These are phyloP conservation scores for Sphaerulina populicola DNA, from an alignment of 2,329 filamentous ascomycete species.

Conservation along the genomic window DNA sequence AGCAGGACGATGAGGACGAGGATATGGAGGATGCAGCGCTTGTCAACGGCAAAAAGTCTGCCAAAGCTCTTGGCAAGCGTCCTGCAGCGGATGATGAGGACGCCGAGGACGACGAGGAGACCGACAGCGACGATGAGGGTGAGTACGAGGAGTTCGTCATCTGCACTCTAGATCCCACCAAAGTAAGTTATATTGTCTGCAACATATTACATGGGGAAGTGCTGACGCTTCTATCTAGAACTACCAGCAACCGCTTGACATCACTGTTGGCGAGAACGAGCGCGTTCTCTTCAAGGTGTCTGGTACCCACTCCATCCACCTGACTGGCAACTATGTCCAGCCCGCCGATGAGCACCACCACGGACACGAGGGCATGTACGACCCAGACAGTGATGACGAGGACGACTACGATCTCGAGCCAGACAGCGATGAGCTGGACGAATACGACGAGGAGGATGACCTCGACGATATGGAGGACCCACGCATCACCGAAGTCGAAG, in stretches of 20 bases:
- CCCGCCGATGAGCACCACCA: conserved; percentile 52
- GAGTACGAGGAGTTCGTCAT: conserved; percentile 84
- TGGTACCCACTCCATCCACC: conserved; percentile 80
- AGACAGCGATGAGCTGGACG: conserved; percentile 65
- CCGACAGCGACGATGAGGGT: conserved; percentile 53
- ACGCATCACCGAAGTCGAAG: conserved; percentile 22
- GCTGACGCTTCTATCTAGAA: conserved; percentile 50
- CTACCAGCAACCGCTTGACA: conserved; percentile 91
- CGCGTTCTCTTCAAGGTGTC: conserved; percentile 84
- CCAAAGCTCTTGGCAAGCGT: conserved; percentile 65
- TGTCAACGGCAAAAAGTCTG: conserved; percentile 55
- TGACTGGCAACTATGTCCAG: conserved; percentile 94
- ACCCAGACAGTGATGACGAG: conserved; percentile 53
- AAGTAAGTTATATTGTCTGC: conserved; percentile 50
- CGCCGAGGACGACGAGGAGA: conserved; percentile 42
- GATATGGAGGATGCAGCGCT: conserved; percentile 54
- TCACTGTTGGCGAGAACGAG: conserved; percentile 83
- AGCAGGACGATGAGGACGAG: conserved; percentile 50
- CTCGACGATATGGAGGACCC: conserved; percentile 24
- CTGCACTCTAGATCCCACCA: conserved; percentile 89
- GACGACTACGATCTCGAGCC: conserved; percentile 71
- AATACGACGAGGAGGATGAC: conserved; percentile 34
- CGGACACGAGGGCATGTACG: conserved; percentile 53
- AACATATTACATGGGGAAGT: conserved; percentile 6
- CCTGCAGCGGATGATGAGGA: conserved; percentile 43